phyloP scores from a whole-genome alignment of 345 rosid species.

The Eucalyptus sp. region DNA sequence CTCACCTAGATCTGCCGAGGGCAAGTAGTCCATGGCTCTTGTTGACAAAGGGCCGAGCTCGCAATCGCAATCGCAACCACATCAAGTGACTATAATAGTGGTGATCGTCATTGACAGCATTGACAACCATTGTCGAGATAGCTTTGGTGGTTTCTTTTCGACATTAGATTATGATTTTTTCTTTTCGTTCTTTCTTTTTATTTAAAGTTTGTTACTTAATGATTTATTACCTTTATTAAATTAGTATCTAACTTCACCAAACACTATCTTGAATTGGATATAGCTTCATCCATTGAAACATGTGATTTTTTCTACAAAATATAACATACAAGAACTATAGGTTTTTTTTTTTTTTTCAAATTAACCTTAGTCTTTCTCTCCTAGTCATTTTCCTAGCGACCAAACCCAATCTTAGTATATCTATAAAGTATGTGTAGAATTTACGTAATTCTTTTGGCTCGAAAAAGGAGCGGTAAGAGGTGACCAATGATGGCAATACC shows the following conservation, averaged over 20 bases:
- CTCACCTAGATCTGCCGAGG: background rate
- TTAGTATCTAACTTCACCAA: background rate
- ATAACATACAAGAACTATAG: background rate
- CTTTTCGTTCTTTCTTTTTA: background rate
- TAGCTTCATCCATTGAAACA: background rate
- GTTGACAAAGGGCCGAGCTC: background rate
- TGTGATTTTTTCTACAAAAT: background rate
- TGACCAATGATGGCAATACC: background rate
- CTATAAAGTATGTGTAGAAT: background rate
- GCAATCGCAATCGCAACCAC: rapidly evolving
- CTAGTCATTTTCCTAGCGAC: background rate
- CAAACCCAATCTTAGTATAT: background rate
- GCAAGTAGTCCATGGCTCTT: background rate
- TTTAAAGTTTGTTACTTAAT: background rate
- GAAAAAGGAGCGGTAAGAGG: background rate
- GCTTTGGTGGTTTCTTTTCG: background rate
- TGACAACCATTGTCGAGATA: background rate
- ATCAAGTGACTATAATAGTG: background rate
- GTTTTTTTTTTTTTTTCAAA: background rate
- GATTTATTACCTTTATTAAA: background rate
- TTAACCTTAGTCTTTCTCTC: background rate
- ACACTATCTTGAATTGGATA: background rate
- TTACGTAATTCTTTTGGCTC: background rate
- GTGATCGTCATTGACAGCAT: rapidly evolving
- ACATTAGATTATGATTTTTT: background rate